Evolutionary conservation across 2,329 filamentous ascomycete species (phyloP).

Genomic region (Nothophoma quercina): DNA sequence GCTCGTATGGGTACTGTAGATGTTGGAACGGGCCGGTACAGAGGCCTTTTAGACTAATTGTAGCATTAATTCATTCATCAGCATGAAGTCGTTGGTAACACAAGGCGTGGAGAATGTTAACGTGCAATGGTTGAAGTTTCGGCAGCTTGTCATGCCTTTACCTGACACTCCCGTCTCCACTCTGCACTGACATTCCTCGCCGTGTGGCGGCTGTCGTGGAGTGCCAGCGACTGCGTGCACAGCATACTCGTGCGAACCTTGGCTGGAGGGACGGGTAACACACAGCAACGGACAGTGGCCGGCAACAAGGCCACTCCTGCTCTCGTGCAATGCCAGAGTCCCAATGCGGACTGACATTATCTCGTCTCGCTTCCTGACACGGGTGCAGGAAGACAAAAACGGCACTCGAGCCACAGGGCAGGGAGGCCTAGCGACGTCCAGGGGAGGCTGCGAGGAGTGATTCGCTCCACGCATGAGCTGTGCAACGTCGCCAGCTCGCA

Average conservation of each 20-base stretch:
- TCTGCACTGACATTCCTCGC: conserved; percentile 3
- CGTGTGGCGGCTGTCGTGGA: conserved; percentile 33
- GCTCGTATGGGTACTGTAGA: conserved; percentile 20
- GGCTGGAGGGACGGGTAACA: conserved; percentile 9
- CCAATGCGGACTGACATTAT: conserved; percentile 21
- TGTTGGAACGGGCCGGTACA: conserved; percentile 13
- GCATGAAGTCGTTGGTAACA: background rate
- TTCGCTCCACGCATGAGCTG: conserved; percentile 30
- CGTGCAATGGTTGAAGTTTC: background rate
- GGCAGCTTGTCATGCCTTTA: conserved; percentile 14
- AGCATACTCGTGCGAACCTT: conserved; percentile 18
- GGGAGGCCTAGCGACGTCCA: conserved; percentile 24
- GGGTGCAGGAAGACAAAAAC: conserved; percentile 29
- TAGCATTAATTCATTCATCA: conserved; percentile 17
- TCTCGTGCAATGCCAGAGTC: conserved; percentile 17
- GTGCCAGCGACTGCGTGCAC: conserved; percentile 30
- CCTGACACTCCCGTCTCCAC: conserved; percentile 17
- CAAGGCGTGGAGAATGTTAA: too few species aligned
- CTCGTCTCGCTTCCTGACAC: conserved; percentile 20
- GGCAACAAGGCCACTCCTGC: conserved; percentile 2
- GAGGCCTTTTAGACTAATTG: conserved; percentile 18
- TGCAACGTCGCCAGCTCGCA: conserved; percentile 25
- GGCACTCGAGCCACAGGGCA: conserved; percentile 22
- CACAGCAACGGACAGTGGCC: conserved; percentile 9
- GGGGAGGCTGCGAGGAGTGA: conserved; percentile 24